Percentiles rank a stretch among this genome's conserved stretches.
Conservation (phyloP, 768 basidiomycete genomes). For the Xanthoconium purpureum region DNA sequence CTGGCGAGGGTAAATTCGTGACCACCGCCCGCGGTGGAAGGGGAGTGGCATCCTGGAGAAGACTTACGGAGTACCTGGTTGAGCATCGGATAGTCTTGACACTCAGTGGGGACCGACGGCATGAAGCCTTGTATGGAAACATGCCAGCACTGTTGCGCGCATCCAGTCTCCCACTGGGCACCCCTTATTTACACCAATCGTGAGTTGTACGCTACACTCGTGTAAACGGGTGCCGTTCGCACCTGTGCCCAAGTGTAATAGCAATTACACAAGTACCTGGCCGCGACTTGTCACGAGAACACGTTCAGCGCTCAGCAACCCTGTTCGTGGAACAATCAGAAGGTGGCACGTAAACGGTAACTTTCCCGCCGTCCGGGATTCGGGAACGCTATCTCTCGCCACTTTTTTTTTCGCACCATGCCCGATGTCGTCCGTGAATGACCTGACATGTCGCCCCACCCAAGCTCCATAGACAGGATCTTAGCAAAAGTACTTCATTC, state of each 20-base stretch:
- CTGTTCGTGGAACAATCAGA: constrained; percentile 16
- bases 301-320: background rate
- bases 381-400: background rate
- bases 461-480: too few relatives aligned
- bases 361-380: background rate
- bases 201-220: constrained; percentile 4
- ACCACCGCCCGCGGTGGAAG: constrained; percentile 31
- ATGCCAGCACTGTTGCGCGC: constrained; percentile 8
- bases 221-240: background rate
- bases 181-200: constrained; percentile 9
- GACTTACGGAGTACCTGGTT: constrained; percentile 56
- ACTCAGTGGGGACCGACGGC: constrained; percentile 42
- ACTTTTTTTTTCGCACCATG: background rate
- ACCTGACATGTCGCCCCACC: too few relatives aligned
- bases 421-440: too few relatives aligned
- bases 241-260: background rate
- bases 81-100: constrained; percentile 51
- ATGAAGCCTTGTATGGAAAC: constrained; percentile 31
- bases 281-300: background rate
- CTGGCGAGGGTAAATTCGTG: constrained; percentile 7
- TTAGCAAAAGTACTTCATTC: too few relatives aligned
- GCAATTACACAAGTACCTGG: background rate
- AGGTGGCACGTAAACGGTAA: constrained; percentile 10
- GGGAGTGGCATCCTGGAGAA: constrained; percentile 55
- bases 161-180: constrained; percentile 2